Base-by-base conservation (phyloP, 148 eudicot genomes). In the Hydrangea macrophylla region DNA sequence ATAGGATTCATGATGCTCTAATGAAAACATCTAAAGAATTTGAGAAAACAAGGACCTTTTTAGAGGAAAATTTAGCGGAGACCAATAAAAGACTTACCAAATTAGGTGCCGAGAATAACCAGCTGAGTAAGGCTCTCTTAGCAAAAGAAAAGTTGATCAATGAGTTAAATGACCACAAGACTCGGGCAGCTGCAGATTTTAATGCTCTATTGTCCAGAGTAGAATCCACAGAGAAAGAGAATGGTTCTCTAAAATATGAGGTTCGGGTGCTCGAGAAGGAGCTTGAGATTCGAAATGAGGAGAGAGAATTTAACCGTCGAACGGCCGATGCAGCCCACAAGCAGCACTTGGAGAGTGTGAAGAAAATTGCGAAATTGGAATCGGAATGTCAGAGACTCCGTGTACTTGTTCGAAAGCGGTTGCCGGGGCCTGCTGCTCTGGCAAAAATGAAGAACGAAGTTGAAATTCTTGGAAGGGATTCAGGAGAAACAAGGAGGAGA, bases 401-500 rank as follows among this genome's bases (percentile, higher is more conserved):
- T 55, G 66, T 85, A 58, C 84, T 90, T 54, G 90, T 94, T 37
- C 81, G 87, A 32, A 90, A 90, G 78, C 71, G 92, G 64, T 71
- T 90, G 77, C 98, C 96, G 15, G 96, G 98, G 24, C 96, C 98
- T 11, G 90, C 95, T 64, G 87, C 85, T 45, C 33, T 93, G 68
- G 85, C 85, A 17, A 88, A 86, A 72, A 93, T 93, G 98, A 93
- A 85, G 83, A 83, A 70, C 63, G 92, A 92, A 88, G 93, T 87
- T 28, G 81, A 78, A 70, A 65, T 79, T 25, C 67, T 89, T 50
- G 79, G 76, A 25, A 82, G 75, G 71, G 83, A 79, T 72, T 73
- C 73, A n/a, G 22, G 65, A 48, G 85, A 78, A 61, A 48, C 63
- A 23, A 79, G 82, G 58, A 82, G 84, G 79, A 80, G 79, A 68